A percentile compares a stretch with the other conserved stretches of the same genome.
phyloP scores from a whole-genome alignment of 2,329 filamentous ascomycete genomes.

The Fusarium pilosicola region DNA sequence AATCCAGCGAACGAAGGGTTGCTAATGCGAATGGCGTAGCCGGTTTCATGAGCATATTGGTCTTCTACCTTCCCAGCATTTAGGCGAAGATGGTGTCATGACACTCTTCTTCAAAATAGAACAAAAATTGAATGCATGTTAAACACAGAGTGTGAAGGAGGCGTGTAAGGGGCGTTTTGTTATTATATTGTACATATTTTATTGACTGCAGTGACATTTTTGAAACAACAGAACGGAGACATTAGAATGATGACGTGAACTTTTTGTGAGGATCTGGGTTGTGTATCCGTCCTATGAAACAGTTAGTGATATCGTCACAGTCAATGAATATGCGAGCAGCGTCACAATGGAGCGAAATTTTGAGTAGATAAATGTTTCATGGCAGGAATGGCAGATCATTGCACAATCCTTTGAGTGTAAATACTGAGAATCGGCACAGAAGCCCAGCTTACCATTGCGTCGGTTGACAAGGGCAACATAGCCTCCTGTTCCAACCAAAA shows the following conservation, averaged over 20 bases:
- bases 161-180: neutral
- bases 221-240: neutral
- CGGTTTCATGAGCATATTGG: conserved; percentile 49
- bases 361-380: neutral
- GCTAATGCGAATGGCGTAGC: conserved; percentile 52
- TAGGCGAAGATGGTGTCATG: conserved; percentile 29
- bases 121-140: conserved; percentile 33
- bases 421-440: neutral
- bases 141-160: neutral
- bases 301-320: conserved; percentile 3
- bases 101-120: conserved; percentile 35
- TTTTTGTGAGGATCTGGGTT: conserved; percentile 30
- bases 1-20: conserved; percentile 46
- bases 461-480: conserved; percentile 62
- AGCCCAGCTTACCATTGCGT: conserved; percentile 56
- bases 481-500: conserved; percentile 58
- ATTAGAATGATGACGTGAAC: conserved; percentile 27
- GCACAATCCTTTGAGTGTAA: neutral
- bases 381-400: neutral
- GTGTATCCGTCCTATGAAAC: conserved; percentile 18
- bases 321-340: conserved; percentile 1
- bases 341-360: neutral
- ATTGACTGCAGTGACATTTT: neutral
- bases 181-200: conserved; percentile 21
- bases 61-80: conserved; percentile 43